These are phyloP conservation scores for Cystobasidium slooffiae DNA, from an alignment of 1,284 basidiomycete species.

Conservation along the genomic window DNA sequence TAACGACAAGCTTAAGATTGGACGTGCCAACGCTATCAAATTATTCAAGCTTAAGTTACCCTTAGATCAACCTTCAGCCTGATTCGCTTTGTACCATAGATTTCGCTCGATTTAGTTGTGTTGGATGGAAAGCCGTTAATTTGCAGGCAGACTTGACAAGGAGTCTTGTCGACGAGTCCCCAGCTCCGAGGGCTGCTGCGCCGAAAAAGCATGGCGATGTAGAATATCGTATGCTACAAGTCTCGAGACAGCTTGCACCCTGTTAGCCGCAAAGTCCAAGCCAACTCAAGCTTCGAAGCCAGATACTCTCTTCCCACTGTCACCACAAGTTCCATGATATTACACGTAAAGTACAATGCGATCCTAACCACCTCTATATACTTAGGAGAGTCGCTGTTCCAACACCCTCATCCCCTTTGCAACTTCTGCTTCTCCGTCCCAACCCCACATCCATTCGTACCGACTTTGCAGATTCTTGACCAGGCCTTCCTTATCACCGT, in stretches of 20 bases:
- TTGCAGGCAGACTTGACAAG: too few species aligned
- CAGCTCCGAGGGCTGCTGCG: too few species aligned
- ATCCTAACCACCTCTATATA: not conserved
- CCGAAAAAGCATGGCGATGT: not conserved
- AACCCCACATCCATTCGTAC: conserved; percentile 42
- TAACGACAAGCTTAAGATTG: conserved; percentile 30
- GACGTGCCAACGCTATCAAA: conserved; percentile 20
- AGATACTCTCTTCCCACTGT: too few species aligned
- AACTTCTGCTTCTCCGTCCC: conserved; percentile 34
- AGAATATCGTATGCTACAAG: not conserved
- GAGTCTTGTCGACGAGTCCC: too few species aligned
- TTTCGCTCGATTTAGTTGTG: too few species aligned
- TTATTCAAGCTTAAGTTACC: conserved; percentile 26
- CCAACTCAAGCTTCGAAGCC: too few species aligned
- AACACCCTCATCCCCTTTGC: not conserved
- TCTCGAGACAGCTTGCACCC: too few species aligned
- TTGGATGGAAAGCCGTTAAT: too few species aligned
- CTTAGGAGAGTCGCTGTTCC: conserved; percentile 4
- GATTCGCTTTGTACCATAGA: not conserved
- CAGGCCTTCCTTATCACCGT: conserved; percentile 23
- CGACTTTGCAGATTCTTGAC: conserved; percentile 29
- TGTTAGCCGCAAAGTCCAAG: too few species aligned
- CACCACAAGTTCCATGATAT: too few species aligned
- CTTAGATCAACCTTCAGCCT: conserved; percentile 1
- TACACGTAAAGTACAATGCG: too few species aligned